Percentiles rank a stretch among this genome's conserved stretches.
Conservation (phyloP, 495 filamentous ascomycete genomes). For the Neurospora sp. region DNA sequence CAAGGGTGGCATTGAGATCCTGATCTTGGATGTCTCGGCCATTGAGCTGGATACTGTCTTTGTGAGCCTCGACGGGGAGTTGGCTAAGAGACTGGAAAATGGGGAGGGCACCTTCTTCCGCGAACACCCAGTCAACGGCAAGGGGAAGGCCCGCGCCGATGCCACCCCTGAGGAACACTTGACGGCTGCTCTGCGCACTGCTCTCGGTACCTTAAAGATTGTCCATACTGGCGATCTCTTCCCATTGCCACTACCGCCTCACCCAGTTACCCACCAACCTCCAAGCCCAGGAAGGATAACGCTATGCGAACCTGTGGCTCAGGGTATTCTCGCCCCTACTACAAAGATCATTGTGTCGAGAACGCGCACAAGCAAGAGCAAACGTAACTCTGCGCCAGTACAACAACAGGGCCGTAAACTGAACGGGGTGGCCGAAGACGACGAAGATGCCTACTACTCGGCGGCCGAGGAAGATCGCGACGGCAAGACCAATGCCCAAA, state of each 20-base stretch:
- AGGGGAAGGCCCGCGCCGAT: slow-evolving; percentile 17
- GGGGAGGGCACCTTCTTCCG: slow-evolving; percentile 47
- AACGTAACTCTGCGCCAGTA: slow-evolving; percentile 22
- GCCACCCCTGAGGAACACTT: slow-evolving; percentile 53
- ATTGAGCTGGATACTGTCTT: slow-evolving; percentile 73
- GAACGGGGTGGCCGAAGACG: slow-evolving; percentile 56
- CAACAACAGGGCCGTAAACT: slow-evolving; percentile 29
- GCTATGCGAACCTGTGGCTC: slow-evolving; percentile 67
- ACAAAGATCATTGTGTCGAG: slow-evolving; percentile 61
- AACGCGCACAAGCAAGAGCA: slow-evolving; percentile 40
- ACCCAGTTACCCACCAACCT: slow-evolving; percentile 79
- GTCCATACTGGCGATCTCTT: slow-evolving; percentile 79
- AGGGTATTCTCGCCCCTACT: slow-evolving; percentile 63
- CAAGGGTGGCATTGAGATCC: slow-evolving; percentile 61
- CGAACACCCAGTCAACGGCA: slow-evolving; percentile 29
- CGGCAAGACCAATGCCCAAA: slow-evolving; percentile 30
- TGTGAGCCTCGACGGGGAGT: slow-evolving; percentile 72
- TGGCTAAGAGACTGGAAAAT: slow-evolving; percentile 45
- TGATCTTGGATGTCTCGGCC: slow-evolving; percentile 70
- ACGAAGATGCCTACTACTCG: slow-evolving; percentile 76
- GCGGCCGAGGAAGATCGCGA: slow-evolving; percentile 62
- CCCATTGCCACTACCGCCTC: slow-evolving; percentile 70
- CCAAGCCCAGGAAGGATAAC: slow-evolving; percentile 74
- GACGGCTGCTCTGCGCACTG: slow-evolving; percentile 67
- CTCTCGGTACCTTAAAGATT: slow-evolving; percentile 58